These are phyloP conservation scores for Asterochloris erici DNA, from an alignment of 139 green algal species.

Conservation along the genomic window DNA sequence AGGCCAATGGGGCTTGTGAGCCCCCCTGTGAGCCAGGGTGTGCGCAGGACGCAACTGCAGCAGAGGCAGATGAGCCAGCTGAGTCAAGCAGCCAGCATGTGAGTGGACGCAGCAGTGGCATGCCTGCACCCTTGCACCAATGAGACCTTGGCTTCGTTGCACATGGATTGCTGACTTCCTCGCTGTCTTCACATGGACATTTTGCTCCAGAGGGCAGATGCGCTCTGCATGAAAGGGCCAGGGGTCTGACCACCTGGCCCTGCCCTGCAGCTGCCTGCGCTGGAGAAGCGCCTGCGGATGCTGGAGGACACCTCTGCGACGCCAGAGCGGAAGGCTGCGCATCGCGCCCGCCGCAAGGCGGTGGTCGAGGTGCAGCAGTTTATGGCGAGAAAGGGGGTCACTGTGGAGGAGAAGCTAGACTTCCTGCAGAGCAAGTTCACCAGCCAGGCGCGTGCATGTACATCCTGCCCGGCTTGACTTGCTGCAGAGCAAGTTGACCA, in stretches of 20 bases:
- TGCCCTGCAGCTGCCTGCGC: not conserved
- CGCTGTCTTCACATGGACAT: no score
- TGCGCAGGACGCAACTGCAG: no score
- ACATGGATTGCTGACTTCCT: no score
- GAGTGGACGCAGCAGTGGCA: no score
- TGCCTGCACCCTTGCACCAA: no score
- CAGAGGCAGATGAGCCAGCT: no score
- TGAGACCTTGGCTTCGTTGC: no score
- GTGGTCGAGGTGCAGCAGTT: constrained; percentile 37
- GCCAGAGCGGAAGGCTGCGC: constrained; percentile 9
- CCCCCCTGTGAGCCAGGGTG: no score
- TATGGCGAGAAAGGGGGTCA: constrained; percentile 22
- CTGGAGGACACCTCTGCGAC: constrained; percentile 4
- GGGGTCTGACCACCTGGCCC: not conserved
- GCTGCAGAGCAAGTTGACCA: not conserved
- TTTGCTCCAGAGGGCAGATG: not conserved
- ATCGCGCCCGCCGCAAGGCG: constrained; percentile 29
- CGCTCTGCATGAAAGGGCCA: not conserved
- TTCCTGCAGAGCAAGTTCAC: constrained; percentile 38
- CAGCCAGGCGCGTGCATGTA: constrained; percentile 19
- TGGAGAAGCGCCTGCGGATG: not conserved
- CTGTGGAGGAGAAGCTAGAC: constrained; percentile 27
- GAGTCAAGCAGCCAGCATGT: no score
- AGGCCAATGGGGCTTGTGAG: no score
- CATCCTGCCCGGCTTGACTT: not conserved